Base-by-base conservation (phyloP, 2,329 filamentous ascomycete species). In the Didymella exigua region DNA sequence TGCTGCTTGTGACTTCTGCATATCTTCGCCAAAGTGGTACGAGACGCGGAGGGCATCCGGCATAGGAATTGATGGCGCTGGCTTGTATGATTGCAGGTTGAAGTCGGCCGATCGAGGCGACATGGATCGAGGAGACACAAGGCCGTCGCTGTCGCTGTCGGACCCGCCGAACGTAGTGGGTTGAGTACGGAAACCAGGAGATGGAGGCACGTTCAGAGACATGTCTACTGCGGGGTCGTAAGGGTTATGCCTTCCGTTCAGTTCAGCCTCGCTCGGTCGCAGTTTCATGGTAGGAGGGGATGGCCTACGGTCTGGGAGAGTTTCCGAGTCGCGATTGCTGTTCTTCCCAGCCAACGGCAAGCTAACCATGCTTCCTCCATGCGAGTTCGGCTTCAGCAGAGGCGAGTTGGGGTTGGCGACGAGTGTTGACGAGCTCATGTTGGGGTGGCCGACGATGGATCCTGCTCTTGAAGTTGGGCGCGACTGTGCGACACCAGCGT, bases 401-500 rank as follows among this genome's bases (percentile, higher is more conserved):
- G 66, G 66, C 31, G 73, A 71, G 56, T 61, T 67, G 31, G 61
- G 54, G 41, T 68, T 69, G 38, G 72, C 71, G 29, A 74, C 61
- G 23, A 75, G 58, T 5, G 74, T 74, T 51, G 66, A 72, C 23
- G 70, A 65, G 65, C 70, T 73, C 67, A 73, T 67, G 27, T 63
- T 60, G 27, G 68, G 66, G 26, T 60, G 61, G 19, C 63, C 65
- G 18, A 59, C 53, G 24, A 67, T 49, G 6, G 73, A 75, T 58
- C 66, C 67, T 14, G 72, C 67, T 64, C 70, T 67, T 56, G 74
- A 75, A 10, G 65, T 68, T 19, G 74, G 74, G 37, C 72, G 71
- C 21, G 75, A 77, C 47, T 76, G 74, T 23, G 71, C 67, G 10
- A 77, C 71, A 44, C 75, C 74, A 41, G 72, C 75, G 44, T 67